phyloP scores from a whole-genome alignment of 345 rosid species.

The Corymbia maculata region DNA sequence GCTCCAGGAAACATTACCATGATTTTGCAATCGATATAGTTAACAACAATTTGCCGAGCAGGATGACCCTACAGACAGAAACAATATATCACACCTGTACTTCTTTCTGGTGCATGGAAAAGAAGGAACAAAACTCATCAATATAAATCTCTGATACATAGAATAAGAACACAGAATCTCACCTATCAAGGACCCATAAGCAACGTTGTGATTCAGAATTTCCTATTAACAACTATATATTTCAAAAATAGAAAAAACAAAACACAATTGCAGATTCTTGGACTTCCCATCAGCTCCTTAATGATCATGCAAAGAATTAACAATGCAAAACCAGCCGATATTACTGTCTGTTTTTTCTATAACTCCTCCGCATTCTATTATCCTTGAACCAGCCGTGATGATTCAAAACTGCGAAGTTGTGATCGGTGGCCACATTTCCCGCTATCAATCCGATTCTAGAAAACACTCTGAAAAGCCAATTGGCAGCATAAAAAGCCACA shows the following conservation, averaged over 20 bases:
- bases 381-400: neutral
- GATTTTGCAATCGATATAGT: neutral
- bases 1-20: slow-evolving; percentile 11
- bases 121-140: neutral
- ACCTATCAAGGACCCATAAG: neutral
- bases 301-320: neutral
- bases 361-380: neutral
- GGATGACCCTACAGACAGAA: slow-evolving; percentile 2
- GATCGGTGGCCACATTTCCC: neutral
- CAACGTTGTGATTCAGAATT: neutral
- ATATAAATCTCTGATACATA: neutral
- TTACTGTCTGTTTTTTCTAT: neutral
- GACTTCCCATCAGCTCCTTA: neutral
- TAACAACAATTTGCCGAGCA: neutral
- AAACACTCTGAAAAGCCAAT: neutral
- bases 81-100: neutral
- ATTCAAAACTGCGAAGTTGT: neutral
- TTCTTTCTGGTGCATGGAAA: neutral
- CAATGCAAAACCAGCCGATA: neutral
- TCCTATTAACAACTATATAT: neutral
- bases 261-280: neutral
- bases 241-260: neutral
- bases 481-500: neutral
- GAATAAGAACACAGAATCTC: neutral
- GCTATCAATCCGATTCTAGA: neutral